Base-by-base conservation (phyloP, 768 basidiomycete species). In the Mycena epipterygia region DNA sequence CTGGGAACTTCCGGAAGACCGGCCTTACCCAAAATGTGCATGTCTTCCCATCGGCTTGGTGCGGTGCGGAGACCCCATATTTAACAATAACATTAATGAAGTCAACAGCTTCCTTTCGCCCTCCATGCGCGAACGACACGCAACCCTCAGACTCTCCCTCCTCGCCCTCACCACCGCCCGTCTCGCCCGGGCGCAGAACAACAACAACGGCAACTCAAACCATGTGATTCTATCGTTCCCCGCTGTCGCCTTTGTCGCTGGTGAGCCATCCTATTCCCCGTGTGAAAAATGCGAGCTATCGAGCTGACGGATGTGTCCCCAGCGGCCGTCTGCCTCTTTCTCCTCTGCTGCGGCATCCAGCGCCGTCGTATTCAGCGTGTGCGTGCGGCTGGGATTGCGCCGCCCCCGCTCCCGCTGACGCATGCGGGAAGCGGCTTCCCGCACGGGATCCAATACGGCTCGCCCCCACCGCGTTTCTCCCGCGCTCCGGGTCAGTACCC, bases 401-500 rank as follows among this genome's bases (percentile, higher is more conserved):
- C 51, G 2, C 52, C 51, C 0, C 41, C 44, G 2, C 29, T 68
- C 8, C 58, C 59, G 19, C 58, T 61, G n/a, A n/a, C n/a, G 16
- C 42, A 56, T 33, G 30, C 64, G 8, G 23, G 23, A 8, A 27
- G 46, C 23, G 8, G 46, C 19, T 48, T 48, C 46, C 46, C 46
- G 46, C 69, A 70, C 42, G 70, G 70, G 17, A 49, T 70, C 39
- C 70, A 66, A 33, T 71, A 66, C 53, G 64, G 64, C 52, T 12
- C 33, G 3, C 30, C 27, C 39, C 48, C 57, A 17, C 39, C 48
- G 27, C n/a, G 29, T 17, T 8, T 5, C 59, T 2, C 57, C 29
- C 29, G 29, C 13, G 29, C 29, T 5, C 7, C 19, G 2, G 49
- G 49, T 17, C 25, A 7, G 30, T 32, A 32, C 19, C 51, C 51